A percentile compares a stretch with the other conserved stretches of the same genome.
phyloP scores from a whole-genome alignment of 495 filamentous ascomycete genomes.

The Acidiella bohemica region DNA sequence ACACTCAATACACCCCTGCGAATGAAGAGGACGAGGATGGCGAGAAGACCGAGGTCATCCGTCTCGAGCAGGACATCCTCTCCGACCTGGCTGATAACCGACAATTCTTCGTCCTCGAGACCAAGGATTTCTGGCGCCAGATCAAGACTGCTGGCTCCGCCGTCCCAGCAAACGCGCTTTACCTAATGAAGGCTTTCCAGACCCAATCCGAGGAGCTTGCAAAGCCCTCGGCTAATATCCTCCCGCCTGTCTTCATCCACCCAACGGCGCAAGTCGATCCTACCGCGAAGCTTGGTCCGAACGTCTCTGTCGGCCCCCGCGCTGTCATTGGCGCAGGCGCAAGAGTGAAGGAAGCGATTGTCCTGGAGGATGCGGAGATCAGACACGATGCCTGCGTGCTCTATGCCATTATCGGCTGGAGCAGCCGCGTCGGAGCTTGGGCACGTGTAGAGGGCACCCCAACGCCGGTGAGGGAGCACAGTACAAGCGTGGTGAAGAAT shows the following conservation, averaged over 20 bases:
- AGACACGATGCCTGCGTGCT: slow-evolving; percentile 94
- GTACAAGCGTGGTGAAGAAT: slow-evolving; percentile 89
- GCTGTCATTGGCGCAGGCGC: slow-evolving; percentile 74
- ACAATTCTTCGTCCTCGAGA: slow-evolving; percentile 97
- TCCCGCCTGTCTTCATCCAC: slow-evolving; percentile 94
- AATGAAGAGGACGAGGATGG: slow-evolving; percentile 60
- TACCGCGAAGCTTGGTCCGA: slow-evolving; percentile 90
- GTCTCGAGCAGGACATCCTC: slow-evolving; percentile 94
- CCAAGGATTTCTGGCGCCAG: slow-evolving; percentile 99
- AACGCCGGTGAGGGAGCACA: slow-evolving; percentile 76
- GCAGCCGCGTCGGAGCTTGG: slow-evolving; percentile 91
- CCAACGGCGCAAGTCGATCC: slow-evolving; percentile 87
- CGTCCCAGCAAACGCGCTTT: slow-evolving; percentile 92
- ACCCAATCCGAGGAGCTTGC: slow-evolving; percentile 69
- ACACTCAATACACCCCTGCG: slow-evolving; percentile 54
- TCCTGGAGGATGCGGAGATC: slow-evolving; percentile 89
- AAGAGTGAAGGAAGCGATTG: slow-evolving; percentile 89
- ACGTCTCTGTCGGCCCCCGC: slow-evolving; percentile 88
- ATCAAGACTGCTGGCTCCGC: slow-evolving; percentile 99
- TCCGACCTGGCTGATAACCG: slow-evolving; percentile 93
- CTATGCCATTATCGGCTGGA: slow-evolving; percentile 96
- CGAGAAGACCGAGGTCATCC: slow-evolving; percentile 72
- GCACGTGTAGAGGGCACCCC: slow-evolving; percentile 94
- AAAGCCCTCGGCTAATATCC: slow-evolving; percentile 72
- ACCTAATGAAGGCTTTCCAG: slow-evolving; percentile 91